Conservation (phyloP, 2,329 filamentous ascomycete species). For the Exophiala sideris region DNA sequence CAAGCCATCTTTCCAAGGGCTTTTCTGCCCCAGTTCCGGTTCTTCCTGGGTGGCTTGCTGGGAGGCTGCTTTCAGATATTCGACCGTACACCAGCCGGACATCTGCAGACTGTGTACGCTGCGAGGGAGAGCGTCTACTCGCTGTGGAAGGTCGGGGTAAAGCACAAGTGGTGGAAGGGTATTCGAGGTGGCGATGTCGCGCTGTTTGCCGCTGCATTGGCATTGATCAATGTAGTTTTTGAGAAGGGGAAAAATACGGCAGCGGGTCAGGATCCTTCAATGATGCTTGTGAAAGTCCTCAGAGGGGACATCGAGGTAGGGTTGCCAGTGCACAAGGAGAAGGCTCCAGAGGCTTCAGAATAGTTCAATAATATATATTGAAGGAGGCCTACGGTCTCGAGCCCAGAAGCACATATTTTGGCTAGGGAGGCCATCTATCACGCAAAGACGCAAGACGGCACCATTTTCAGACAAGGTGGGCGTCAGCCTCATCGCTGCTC, state of each 20-base stretch:
- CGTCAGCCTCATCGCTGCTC: no score
- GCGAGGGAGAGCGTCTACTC: constrained; percentile 75
- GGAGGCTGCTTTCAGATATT: constrained; percentile 83
- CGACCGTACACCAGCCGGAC: constrained; percentile 49
- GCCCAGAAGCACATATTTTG: no score
- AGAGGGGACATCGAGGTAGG: constrained; percentile 29
- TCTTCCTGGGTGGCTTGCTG: constrained; percentile 83
- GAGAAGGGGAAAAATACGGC: constrained; percentile 20
- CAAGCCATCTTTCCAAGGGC: constrained; percentile 71
- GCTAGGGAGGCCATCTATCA: no score
- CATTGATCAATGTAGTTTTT: constrained; percentile 36
- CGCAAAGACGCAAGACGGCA: no score
- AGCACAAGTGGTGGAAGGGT: constrained; percentile 82
- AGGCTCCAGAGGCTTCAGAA: not conserved
- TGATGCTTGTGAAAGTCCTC: constrained; percentile 25
- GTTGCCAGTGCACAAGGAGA: constrained; percentile 12
- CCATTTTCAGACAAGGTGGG: no score
- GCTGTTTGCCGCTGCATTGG: constrained; percentile 76
- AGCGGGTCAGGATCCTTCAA: constrained; percentile 16
- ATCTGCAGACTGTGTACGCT: constrained; percentile 73
- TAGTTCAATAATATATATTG: no score
- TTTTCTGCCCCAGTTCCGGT: constrained; percentile 75
- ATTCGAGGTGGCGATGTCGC: constrained; percentile 78
- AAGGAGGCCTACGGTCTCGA: no score
- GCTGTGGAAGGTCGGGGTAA: constrained; percentile 89